Conservation (phyloP, 78 protist species). For the Cavenderia fasciculata region DNA sequence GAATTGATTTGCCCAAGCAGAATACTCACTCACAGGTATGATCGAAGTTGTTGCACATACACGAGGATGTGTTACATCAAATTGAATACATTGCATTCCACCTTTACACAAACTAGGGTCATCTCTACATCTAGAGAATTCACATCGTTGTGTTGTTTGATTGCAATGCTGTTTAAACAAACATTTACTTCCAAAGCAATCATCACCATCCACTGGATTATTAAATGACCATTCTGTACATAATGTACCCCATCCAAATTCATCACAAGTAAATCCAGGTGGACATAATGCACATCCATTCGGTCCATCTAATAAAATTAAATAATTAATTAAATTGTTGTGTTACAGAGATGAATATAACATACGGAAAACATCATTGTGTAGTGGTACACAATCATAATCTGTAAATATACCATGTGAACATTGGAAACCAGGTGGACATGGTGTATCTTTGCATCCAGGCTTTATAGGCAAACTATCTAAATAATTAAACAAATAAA, state of each 20-base stretch:
- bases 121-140: conserved; percentile 3
- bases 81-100: conserved; percentile 37
- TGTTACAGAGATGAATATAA: not conserved
- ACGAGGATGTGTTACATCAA: conserved; percentile 34
- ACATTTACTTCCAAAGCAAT: conserved; percentile 20
- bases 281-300: conserved; percentile 13
- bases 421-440: conserved; percentile 27
- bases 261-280: conserved; percentile 16
- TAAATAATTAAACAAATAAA: not conserved
- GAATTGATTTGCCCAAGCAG: too few relatives aligned
- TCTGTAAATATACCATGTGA: conserved; percentile 24
- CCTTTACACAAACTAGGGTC: not conserved
- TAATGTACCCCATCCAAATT: conserved; percentile 66
- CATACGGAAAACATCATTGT: conserved; percentile 9
- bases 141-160: not conserved
- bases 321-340: not conserved
- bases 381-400: conserved; percentile 35
- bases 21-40: too few relatives aligned
- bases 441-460: not conserved
- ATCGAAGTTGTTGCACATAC: conserved; percentile 20
- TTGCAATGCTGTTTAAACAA: conserved; percentile 35
- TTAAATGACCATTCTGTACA: conserved; percentile 41
- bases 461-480: not conserved
- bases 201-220: not conserved
- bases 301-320: not conserved